Evolutionary conservation across 129 eudicot species (phyloP).

Genomic region (Helichrysum umbraculigerum): DNA sequence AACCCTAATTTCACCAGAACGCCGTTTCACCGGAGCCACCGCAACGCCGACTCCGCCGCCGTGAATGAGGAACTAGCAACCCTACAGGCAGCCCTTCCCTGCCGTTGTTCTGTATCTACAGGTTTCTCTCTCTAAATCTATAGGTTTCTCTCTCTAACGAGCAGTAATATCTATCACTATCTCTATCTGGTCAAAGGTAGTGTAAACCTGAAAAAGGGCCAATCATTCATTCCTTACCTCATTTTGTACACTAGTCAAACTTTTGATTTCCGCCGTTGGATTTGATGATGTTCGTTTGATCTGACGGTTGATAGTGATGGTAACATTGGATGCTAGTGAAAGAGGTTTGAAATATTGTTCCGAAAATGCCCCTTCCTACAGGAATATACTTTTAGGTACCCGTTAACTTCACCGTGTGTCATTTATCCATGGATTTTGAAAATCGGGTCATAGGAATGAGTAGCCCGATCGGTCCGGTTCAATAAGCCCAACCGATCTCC

Average conservation of each 20-base stretch:
- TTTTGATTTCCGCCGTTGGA: constrained; percentile 23
- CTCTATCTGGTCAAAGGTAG: constrained; percentile 37
- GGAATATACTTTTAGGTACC: constrained; percentile 41
- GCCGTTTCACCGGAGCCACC: constrained; percentile 19
- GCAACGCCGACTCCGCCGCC: constrained; percentile 12
- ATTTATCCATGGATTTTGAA: background rate
- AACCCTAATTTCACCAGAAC: constrained; percentile 32
- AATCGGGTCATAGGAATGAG: too few relatives aligned
- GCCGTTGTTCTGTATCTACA: constrained; percentile 10
- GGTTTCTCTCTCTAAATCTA: constrained; percentile 36
- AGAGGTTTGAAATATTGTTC: constrained; percentile 27
- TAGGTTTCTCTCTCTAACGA: constrained; percentile 34
- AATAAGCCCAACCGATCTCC: too few relatives aligned
- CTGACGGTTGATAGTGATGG: constrained; percentile 14
- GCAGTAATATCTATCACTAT: background rate
- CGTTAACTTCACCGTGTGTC: background rate
- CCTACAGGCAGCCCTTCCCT: constrained; percentile 25
- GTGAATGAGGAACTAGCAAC: constrained; percentile 34
- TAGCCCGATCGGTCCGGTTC: too few relatives aligned
- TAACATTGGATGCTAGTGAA: constrained; percentile 41
- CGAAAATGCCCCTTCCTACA: constrained; percentile 26
- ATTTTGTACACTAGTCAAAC: constrained; percentile 36
- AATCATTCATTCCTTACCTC: constrained; percentile 41
- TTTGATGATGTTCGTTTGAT: constrained; percentile 23
- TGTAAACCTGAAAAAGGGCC: constrained; percentile 27